Evolutionary conservation across 1,139 yeast genomes (phyloP).

Genomic region (Magnusiomyces ingens): DNA sequence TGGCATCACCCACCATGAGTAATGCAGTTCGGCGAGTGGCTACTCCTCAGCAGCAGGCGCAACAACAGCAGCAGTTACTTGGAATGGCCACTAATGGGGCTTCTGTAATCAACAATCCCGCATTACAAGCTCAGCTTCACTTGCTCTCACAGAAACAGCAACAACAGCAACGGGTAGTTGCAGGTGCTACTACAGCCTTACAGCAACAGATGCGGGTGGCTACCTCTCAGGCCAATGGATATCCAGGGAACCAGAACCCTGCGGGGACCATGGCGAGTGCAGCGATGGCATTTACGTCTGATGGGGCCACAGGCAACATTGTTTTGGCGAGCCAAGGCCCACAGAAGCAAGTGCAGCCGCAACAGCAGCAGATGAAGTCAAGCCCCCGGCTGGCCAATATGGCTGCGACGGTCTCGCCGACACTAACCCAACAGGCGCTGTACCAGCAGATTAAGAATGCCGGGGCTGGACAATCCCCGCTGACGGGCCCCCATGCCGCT

Average conservation of each 20-base stretch:
- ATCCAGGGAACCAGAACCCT: background rate
- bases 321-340: background rate
- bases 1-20: background rate
- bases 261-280: background rate
- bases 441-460: background rate
- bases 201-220: background rate
- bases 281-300: background rate
- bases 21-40: background rate
- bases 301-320: background rate
- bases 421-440: background rate
- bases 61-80: background rate
- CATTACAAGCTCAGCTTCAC: constrained; percentile 4
- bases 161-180: background rate
- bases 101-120: background rate
- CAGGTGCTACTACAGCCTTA: background rate
- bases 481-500: constrained; percentile 3
- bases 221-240: too few relatives aligned
- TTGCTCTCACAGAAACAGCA: constrained; percentile 3
- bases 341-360: too few relatives aligned
- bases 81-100: background rate
- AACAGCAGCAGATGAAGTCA: constrained; percentile 2
- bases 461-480: background rate
- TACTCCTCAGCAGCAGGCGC: background rate
- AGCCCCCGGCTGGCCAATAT: background rate
- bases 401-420: background rate